Evolutionary conservation across 371 early-diverging fungal species (phyloP).

Genomic region (Mucor piriformis): DNA sequence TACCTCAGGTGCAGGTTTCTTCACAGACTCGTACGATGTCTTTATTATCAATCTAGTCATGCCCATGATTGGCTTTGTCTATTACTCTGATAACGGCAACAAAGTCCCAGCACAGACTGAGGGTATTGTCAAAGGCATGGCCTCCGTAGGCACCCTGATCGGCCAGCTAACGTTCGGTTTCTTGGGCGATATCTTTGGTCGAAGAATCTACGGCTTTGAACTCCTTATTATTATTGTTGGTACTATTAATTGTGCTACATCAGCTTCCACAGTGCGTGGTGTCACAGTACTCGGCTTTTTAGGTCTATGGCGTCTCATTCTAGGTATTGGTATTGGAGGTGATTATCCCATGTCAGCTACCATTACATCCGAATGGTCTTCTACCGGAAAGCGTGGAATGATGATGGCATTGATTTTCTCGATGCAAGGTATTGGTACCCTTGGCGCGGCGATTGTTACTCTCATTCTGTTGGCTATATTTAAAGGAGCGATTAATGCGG

Average conservation of each 20-base stretch:
- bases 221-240: constrained; percentile 76
- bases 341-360: constrained; percentile 80
- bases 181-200: constrained; percentile 78
- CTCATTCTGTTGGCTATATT: constrained; percentile 61
- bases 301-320: constrained; percentile 76
- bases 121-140: constrained; percentile 72
- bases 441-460: constrained; percentile 69
- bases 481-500: constrained; percentile 53
- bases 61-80: constrained; percentile 75
- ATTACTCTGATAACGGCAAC: constrained; percentile 49
- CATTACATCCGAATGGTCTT: constrained; percentile 86
- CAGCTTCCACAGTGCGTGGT: constrained; percentile 48
- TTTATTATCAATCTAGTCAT: constrained; percentile 81
- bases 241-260: constrained; percentile 61
- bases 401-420: constrained; percentile 89
- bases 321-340: constrained; percentile 85
- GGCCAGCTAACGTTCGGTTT: constrained; percentile 83
- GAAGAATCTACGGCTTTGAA: constrained; percentile 88
- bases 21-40: constrained; percentile 87
- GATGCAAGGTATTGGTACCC: constrained; percentile 86
- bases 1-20: constrained; percentile 85
- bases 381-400: constrained; percentile 73
- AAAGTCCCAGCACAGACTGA: constrained; percentile 62
- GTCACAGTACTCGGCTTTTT: constrained; percentile 32
- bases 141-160: constrained; percentile 75